Evolutionary conservation across 2,329 filamentous ascomycete species (phyloP).

Genomic region (Pochonia chlamydosporia): DNA sequence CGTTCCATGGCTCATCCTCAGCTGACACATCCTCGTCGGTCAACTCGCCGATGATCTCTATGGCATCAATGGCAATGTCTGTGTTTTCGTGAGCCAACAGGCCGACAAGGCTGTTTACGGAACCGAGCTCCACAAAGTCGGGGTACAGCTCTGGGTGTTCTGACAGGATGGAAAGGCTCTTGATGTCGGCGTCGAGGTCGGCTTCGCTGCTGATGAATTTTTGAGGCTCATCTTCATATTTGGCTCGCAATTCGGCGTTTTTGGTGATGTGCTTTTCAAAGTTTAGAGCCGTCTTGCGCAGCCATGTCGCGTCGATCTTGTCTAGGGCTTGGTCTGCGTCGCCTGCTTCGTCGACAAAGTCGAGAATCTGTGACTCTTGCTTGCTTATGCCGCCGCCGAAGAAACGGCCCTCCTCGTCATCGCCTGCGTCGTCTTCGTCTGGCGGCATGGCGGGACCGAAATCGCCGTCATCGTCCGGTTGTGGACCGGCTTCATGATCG

Average conservation of each 20-base stretch:
- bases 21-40: slow-evolving; percentile 89
- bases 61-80: slow-evolving; percentile 86
- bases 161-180: slow-evolving; percentile 75
- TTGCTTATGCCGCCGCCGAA: slow-evolving; percentile 87
- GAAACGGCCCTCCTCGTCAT: slow-evolving; percentile 91
- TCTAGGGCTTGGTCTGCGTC: slow-evolving; percentile 46
- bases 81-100: slow-evolving; percentile 93
- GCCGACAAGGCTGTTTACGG: slow-evolving; percentile 67
- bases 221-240: slow-evolving; percentile 71
- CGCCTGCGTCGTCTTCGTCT: slow-evolving; percentile 46
- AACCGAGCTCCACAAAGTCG: slow-evolving; percentile 73
- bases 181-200: slow-evolving; percentile 84
- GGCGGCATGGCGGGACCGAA: slow-evolving; percentile 41
- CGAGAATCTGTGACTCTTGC: slow-evolving; percentile 74
- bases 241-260: slow-evolving; percentile 84
- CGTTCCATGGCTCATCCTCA: slow-evolving; percentile 74
- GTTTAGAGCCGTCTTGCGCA: slow-evolving; percentile 71
- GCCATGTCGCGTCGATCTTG: slow-evolving; percentile 77
- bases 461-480: slow-evolving; percentile 46
- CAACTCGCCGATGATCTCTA: slow-evolving; percentile 84
- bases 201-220: slow-evolving; percentile 85
- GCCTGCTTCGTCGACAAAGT: slow-evolving; percentile 65
- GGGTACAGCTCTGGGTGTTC: slow-evolving; percentile 80
- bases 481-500: slow-evolving; percentile 42
- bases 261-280: slow-evolving; percentile 89